Conservation (phyloP, 495 filamentous ascomycete species). For the Penicillium riverlandense region DNA sequence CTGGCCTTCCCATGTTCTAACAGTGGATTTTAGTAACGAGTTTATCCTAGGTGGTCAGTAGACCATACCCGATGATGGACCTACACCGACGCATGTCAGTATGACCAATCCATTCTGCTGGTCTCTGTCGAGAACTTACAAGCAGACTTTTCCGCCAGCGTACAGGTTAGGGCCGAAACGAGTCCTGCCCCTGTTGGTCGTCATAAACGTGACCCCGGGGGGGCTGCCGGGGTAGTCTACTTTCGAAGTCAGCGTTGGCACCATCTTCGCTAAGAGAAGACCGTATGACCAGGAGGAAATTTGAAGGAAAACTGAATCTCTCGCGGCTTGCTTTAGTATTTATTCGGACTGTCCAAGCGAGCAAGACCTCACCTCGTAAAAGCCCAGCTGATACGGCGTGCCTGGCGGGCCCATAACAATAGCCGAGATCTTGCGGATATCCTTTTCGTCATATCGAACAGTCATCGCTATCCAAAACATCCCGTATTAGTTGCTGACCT, state of each 20-base stretch:
- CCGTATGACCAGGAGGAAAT: constrained; percentile 23
- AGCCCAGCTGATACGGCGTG: constrained; percentile 94
- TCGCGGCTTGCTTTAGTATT: background rate
- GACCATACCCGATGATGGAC: constrained; percentile 78
- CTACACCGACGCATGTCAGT: constrained; percentile 34
- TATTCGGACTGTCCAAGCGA: background rate
- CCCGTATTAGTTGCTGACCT: background rate
- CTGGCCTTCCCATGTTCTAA: constrained; percentile 85
- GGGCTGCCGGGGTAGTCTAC: constrained; percentile 84
- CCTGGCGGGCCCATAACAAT: constrained; percentile 90
- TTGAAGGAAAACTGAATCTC: constrained; percentile 25
- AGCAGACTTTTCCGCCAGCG: constrained; percentile 79
- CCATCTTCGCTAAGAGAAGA: too few species aligned
- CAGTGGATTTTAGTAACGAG: constrained; percentile 7
- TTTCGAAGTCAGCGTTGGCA: too few species aligned
- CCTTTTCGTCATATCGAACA: constrained; percentile 75
- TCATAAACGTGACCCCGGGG: constrained; percentile 65
- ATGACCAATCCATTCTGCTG: background rate
- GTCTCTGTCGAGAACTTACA: constrained; percentile 45
- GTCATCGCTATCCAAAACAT: constrained; percentile 7
- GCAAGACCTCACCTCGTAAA: constrained; percentile 71
- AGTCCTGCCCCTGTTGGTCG: constrained; percentile 79
- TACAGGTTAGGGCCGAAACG: constrained; percentile 99
- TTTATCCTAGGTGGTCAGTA: background rate
- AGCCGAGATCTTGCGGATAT: constrained; percentile 83